Base-by-base conservation (phyloP, 2,329 filamentous ascomycete species). In the Pseudocercospora pini-densiflorae region DNA sequence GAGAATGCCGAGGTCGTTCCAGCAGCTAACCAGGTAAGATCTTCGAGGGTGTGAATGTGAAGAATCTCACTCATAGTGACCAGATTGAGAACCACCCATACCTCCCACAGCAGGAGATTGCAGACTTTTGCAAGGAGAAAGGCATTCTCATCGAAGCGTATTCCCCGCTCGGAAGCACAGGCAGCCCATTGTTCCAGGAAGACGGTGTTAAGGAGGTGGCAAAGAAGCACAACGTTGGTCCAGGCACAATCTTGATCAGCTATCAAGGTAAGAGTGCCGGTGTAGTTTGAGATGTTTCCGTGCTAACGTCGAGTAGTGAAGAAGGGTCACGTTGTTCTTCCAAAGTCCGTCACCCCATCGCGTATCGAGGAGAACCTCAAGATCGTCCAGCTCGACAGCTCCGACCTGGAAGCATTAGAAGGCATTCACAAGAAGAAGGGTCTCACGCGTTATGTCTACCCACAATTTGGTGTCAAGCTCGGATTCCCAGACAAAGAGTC, bases 111-210 rank as follows among this genome's bases (percentile, higher is more conserved):
- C 85, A 91, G 72, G 88, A 92, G 68, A 87, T 93, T 67, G 87
- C 90, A 67, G 86, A 91, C 69, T 85, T 88, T 72, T 92, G 89
- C 83, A 85, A 85, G 66, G 81, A 84, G 65, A 89, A 90, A 79
- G 87, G 87, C 64, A 92, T 93, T 67, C 86, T 91, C 74, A 81
- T 92, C 75, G 89, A 92, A 70, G 90, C 90, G 16, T 93, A 93
- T 82, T 82, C 80, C 64, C 83, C 83, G 12, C 75, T 85, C 2
- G 83, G 83, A 19, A 82, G 80, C 74, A 84, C 82, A 5, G 83
- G 81, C 14, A 81, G 79, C 59, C 82, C 82, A 12, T 73, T 84
- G 36, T 82, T 84, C 75, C 76, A 80, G 61, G 81, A 84, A 61
- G 80, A 83, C 68, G 79, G 71, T 19, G 78, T 84, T n/a, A 74